These are phyloP conservation scores for Melastoma malabathricum DNA, from an alignment of 345 rosid genomes.

Conservation along the genomic window DNA sequence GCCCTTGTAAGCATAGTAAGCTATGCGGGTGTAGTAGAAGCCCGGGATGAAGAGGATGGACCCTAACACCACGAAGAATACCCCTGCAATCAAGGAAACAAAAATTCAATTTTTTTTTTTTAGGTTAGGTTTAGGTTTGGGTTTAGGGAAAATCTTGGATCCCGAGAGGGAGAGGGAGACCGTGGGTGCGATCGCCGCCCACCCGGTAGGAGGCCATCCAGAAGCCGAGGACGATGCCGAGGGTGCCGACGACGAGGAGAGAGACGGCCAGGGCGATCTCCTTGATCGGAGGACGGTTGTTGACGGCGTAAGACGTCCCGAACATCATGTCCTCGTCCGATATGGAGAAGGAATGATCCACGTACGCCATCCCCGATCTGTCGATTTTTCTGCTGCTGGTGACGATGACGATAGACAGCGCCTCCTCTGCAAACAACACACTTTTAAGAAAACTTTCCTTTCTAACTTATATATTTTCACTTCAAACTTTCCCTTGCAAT, in stretches of 20 bases:
- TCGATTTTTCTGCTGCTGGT: neutral
- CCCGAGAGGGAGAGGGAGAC: constrained; percentile 11
- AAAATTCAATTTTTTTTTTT: neutral
- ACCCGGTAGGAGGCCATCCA: constrained; percentile 62
- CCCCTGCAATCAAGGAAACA: constrained; percentile 29
- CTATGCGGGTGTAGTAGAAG: constrained; percentile 81
- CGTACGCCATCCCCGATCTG: constrained; percentile 64
- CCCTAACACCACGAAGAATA: constrained; percentile 83
- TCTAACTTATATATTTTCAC: too few species aligned
- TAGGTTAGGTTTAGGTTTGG: neutral
- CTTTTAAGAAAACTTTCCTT: too few species aligned
- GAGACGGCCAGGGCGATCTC: constrained; percentile 89
- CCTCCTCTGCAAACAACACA: too few species aligned
- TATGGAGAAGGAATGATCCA: constrained; percentile 92
- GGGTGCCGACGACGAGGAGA: constrained; percentile 72
- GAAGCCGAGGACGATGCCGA: constrained; percentile 56
- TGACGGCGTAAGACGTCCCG: constrained; percentile 45
- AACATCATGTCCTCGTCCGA: constrained; percentile 88
- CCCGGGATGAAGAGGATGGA: constrained; percentile 81
- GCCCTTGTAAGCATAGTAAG: constrained; percentile 92
- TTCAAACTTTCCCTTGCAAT: too few species aligned
- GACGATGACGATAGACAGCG: too few species aligned
- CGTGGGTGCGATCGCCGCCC: constrained; percentile 89
- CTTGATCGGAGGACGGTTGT: constrained; percentile 75
- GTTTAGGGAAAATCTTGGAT: constrained; percentile 18